Evolutionary conservation across 2,329 filamentous ascomycete genomes (phyloP), one percentile per base, ranked within the genome.

Genomic region (Aspergillus texensis): DNA sequence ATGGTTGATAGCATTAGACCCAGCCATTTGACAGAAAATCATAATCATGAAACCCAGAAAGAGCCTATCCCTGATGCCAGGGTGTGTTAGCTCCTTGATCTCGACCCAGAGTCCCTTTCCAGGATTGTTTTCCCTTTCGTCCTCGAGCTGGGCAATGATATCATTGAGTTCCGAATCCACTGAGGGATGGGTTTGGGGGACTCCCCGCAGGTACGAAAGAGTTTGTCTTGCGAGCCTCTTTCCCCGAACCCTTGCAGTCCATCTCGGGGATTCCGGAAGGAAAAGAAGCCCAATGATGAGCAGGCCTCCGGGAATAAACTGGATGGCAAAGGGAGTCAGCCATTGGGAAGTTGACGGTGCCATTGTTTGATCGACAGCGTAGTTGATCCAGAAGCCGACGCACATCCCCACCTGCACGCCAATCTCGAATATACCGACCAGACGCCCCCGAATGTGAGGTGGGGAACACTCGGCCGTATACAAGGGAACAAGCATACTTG

Each of bases 201-300:
- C 78, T 60, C 84, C 79, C 30, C 88, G 84, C 50, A 91, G 79
- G 26, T 75, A 79, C 12, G 83, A 79, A 1, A 91, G 34, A 14
- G 80, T 82, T 0, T 61, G 64, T 1, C 81, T 83, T 0, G 88
- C 86, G 30, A 87, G 79, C 48, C 90, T 87, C 86, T 87, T 89
- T 65, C 88, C 83, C 68, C 89, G 86, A 66, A 85, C 82, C 66
- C 87, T 85, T 24, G 88, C 89, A 36, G 88, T 83, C 84, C 86
- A 91, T 65, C 89, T 83, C 14, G 88, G 88, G 9, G 86, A 87
- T 68, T 90, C 88, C 69, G 85, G 82, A 69, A 87, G 34, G 87
- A 57, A 86, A 76, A 3, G 70, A 80, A 91, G 87, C 67, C 86
- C 85, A 14, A 81, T 50, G 26, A 88, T 78, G n/a, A 91, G 80